Base-by-base conservation (phyloP, 2,329 filamentous ascomycete genomes). In the Raffaelea albimanens region DNA sequence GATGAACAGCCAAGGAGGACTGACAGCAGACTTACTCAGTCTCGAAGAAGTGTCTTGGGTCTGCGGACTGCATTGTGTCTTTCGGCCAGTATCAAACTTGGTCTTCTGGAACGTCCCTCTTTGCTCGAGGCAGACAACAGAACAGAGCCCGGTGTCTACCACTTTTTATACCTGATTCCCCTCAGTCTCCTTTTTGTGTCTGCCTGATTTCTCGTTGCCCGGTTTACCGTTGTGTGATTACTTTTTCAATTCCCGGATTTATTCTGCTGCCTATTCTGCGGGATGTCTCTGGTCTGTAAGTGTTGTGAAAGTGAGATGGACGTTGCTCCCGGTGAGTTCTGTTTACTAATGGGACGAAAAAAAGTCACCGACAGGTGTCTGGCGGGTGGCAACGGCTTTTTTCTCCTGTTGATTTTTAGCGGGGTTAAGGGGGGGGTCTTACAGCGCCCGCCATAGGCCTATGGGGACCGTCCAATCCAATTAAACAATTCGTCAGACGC, bases 41-140 rank as follows among this genome's bases (percentile, higher is more conserved):
- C 66, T 96, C 87, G 61, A 97, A 97, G 71, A 94, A 97, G 61
- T 93, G 80, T 25, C 85, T 82, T 45, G 82, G 76, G 59, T 95
- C 79, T 44, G 78, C 75, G 23, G 85, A 85, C 63, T 85, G 84
- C 71, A 78, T 83, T 23, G 44, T 51, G 46, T 25, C 34, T 23
- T 14, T 14, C 22, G 34, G 34, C 14, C 18, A 38, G 14, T 29
- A 29, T 29, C 25, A 29, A 29, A 13, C 7, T 29, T 29, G 25
- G 7, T 13, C 7, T 29, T 29, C 25, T 29, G 7, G 7, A 13
- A 29, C 13, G 7, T 29, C 25, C 7, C 25, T n/a, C n/a, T n/a
- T n/a, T n/a, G n/a, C n/a, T n/a, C n/a, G n/a, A 29, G 7, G 7
- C 25, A 29, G 25, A 13, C 25, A 29, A 13, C 25, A 29, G 25